A percentile compares a stretch with the other conserved stretches of the same genome.
Conservation (phyloP, 805 yeast species). For the Candida dendrica region DNA sequence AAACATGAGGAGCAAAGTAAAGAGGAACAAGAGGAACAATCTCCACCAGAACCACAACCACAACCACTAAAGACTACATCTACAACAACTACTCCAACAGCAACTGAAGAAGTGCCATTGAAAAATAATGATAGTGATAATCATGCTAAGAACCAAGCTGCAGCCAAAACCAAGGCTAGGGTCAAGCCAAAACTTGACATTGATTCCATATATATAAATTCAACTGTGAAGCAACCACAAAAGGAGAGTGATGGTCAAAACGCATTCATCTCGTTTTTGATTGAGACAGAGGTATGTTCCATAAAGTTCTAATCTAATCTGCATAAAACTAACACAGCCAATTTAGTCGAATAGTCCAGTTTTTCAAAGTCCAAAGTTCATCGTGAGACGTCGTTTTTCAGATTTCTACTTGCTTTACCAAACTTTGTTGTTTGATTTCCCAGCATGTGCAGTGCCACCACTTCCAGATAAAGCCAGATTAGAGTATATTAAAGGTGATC, state of each 20-base stretch:
- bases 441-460: constrained; percentile 86
- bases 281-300: constrained; percentile 38
- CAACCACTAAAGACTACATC: too few relatives aligned
- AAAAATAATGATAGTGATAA: not conserved
- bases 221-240: constrained; percentile 50
- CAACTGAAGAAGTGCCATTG: too few relatives aligned
- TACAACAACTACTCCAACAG: too few relatives aligned
- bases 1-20: too few relatives aligned
- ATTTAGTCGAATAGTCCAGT: constrained; percentile 48
- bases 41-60: too few relatives aligned
- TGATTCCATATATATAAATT: constrained; percentile 22
- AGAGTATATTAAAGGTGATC: constrained; percentile 89
- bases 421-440: constrained; percentile 68
- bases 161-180: not conserved
- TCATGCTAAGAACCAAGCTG: not conserved
- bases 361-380: constrained; percentile 35
- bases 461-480: constrained; percentile 87
- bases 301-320: not conserved
- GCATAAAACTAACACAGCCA: too few relatives aligned
- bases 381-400: constrained; percentile 73
- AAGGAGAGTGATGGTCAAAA: constrained; percentile 71
- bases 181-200: constrained; percentile 3
- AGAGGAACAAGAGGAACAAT: too few relatives aligned
- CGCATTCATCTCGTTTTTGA: constrained; percentile 66
- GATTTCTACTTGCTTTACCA: constrained; percentile 79